Evolutionary conservation across 495 filamentous ascomycete genomes (phyloP).

Genomic region (Astrothelium macrocarpum): DNA sequence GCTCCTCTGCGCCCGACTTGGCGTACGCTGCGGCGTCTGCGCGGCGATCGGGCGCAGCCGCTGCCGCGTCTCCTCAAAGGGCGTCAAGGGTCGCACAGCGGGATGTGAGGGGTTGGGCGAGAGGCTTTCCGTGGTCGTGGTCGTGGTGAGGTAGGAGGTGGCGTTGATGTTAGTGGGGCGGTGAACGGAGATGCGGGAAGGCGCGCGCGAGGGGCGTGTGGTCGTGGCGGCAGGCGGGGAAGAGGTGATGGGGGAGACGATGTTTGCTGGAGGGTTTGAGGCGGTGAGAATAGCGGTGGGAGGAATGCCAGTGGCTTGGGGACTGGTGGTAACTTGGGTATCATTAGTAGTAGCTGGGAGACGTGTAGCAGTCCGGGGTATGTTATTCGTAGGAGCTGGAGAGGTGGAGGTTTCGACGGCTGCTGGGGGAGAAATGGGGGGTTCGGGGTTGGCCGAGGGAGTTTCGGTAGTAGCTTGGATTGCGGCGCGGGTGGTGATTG

Average conservation of each 20-base stretch:
- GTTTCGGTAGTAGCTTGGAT: neutral
- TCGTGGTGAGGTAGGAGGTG: neutral
- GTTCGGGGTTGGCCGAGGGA: neutral
- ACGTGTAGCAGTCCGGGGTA: neutral
- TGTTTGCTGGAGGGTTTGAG: neutral
- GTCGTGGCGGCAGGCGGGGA: neutral
- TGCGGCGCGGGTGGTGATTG: neutral
- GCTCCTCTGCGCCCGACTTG: neutral
- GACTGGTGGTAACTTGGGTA: too few relatives aligned
- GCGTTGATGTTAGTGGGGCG: neutral
- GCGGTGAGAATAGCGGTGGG: neutral
- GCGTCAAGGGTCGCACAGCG: neutral
- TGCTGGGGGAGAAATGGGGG: neutral
- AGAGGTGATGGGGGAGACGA: neutral
- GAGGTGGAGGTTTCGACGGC: neutral
- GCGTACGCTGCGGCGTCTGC: neutral
- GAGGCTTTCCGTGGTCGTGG: neutral
- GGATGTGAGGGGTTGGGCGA: neutral
- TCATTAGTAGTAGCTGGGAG: neutral
- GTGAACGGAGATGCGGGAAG: neutral
- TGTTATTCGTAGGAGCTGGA: neutral
- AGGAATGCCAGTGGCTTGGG: neutral
- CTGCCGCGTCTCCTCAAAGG: neutral
- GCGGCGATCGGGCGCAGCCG: neutral
- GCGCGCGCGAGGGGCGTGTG: neutral